Evolutionary conservation across 345 rosid species (phyloP).

Genomic region (Gossypium turneri): DNA sequence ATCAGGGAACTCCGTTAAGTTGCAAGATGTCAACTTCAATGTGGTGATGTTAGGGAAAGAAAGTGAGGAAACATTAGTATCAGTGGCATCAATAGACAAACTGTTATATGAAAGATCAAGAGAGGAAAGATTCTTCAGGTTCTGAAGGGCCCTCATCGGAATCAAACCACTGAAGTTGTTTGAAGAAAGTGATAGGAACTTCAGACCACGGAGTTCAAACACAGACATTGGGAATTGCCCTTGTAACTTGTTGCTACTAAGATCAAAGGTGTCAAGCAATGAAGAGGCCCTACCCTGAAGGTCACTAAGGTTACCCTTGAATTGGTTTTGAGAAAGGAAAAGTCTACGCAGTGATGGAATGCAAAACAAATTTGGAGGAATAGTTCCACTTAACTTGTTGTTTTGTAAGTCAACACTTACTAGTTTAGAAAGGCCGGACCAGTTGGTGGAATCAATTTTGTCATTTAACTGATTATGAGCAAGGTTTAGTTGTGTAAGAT

Average conservation of each 20-base stretch:
- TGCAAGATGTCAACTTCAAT: constrained; percentile 46
- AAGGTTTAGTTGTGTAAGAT: constrained; percentile 26
- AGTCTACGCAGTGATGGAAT: constrained; percentile 17
- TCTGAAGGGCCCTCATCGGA: constrained; percentile 13
- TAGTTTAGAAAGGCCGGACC: constrained; percentile 28
- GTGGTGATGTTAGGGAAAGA: constrained; percentile 19
- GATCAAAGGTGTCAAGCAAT: constrained; percentile 25
- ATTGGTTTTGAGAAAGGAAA: constrained; percentile 26
- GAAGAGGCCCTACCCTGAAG: neutral
- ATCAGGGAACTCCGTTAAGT: constrained; percentile 24
- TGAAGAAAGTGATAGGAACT: constrained; percentile 32
- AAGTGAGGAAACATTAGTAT: neutral
- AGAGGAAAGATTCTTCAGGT: constrained; percentile 25
- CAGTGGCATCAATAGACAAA: constrained; percentile 23
- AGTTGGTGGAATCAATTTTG: constrained; percentile 18
- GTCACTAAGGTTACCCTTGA: constrained; percentile 18
- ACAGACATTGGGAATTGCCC: constrained; percentile 25
- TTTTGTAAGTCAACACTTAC: constrained; percentile 22
- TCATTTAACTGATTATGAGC: constrained; percentile 32
- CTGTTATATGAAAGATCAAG: constrained; percentile 48
- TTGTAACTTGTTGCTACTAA: constrained; percentile 35
- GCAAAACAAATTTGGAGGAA: constrained; percentile 21
- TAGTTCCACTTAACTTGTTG: constrained; percentile 32
- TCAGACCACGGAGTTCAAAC: constrained; percentile 24
- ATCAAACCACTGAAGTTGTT: constrained; percentile 44